These are phyloP conservation scores for Acephala macrosclerotiorum DNA, from an alignment of 2,329 filamentous ascomycete species.

Conservation along the genomic window DNA sequence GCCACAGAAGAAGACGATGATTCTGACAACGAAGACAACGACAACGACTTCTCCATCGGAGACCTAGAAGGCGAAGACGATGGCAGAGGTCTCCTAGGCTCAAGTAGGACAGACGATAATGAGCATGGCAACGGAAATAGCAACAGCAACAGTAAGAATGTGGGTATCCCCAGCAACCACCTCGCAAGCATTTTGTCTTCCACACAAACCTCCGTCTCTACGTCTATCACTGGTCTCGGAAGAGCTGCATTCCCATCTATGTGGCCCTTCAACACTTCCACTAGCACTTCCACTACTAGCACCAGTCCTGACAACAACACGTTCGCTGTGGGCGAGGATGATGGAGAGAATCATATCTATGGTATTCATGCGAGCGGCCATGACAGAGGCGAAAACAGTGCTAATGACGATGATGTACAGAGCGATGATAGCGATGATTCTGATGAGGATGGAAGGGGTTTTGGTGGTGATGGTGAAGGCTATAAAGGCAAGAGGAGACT, in stretches of 20 bases:
- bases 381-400: slow-evolving; percentile 23
- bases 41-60: slow-evolving; percentile 40
- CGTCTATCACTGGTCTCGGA: slow-evolving; percentile 16
- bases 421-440: slow-evolving; percentile 35
- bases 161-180: slow-evolving; percentile 35
- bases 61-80: slow-evolving; percentile 41
- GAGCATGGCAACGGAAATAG: slow-evolving; percentile 19
- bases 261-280: slow-evolving; percentile 36
- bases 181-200: slow-evolving; percentile 26
- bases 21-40: slow-evolving; percentile 38
- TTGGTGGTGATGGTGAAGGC: slow-evolving; percentile 22
- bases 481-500: slow-evolving; percentile 31
- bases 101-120: slow-evolving; percentile 24
- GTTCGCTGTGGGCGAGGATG: not conserved
- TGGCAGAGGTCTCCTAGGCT: slow-evolving; percentile 33
- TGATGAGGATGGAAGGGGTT: slow-evolving; percentile 27
- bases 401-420: slow-evolving; percentile 36
- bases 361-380: slow-evolving; percentile 18
- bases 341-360: not conserved
- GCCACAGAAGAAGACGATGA: slow-evolving; percentile 44
- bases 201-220: slow-evolving; percentile 13
- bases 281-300: not conserved
- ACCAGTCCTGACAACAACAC: slow-evolving; percentile 7
- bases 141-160: slow-evolving; percentile 30
- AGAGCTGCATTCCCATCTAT: slow-evolving; percentile 35